Evolutionary conservation across 2,329 filamentous ascomycete genomes (phyloP).

Genomic region (Sporothrix variecibatus): DNA sequence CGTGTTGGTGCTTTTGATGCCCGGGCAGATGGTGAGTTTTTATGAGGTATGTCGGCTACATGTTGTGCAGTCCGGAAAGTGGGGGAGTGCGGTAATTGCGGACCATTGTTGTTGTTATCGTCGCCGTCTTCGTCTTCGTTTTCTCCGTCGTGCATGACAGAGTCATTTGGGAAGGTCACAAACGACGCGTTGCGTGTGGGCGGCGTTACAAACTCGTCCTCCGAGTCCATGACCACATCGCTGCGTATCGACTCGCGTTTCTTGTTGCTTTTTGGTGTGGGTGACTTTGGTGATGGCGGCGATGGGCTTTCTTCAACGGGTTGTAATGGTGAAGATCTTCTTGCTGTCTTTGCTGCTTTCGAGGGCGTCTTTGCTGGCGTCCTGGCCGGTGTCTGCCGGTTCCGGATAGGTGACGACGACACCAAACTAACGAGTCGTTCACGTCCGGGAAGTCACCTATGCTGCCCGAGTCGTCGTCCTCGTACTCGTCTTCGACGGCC

Average conservation of each 20-base stretch:
- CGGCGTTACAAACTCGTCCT: slow-evolving; percentile 55
- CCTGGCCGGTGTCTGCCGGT: slow-evolving; percentile 6
- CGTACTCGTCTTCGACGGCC: slow-evolving; percentile 25
- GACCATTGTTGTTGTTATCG: not conserved
- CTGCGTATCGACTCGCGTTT: slow-evolving; percentile 30
- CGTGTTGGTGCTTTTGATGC: slow-evolving; percentile 3
- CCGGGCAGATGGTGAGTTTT: not conserved
- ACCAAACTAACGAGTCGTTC: slow-evolving; percentile 48
- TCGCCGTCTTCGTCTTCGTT: not conserved
- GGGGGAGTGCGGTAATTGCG: slow-evolving; percentile 18
- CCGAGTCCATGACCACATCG: slow-evolving; percentile 56
- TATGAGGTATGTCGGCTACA: slow-evolving; percentile 25
- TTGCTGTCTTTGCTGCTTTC: not conserved
- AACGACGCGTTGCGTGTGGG: slow-evolving; percentile 41
- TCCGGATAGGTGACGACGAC: slow-evolving; percentile 40
- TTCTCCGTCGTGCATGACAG: not conserved
- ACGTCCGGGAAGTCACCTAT: slow-evolving; percentile 58
- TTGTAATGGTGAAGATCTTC: not conserved
- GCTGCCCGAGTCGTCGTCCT: slow-evolving; percentile 37
- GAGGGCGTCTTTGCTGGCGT: not conserved
- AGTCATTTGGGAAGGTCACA: slow-evolving; percentile 32
- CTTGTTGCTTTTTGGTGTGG: slow-evolving; percentile 26
- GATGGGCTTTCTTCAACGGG: not conserved
- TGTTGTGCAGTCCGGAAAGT: slow-evolving; percentile 13
- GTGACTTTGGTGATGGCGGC: not conserved